Evolutionary conservation across 73 alveolate genomes (phyloP), one percentile per base, ranked within the genome.

Genomic region (Diophrys sp.): DNA sequence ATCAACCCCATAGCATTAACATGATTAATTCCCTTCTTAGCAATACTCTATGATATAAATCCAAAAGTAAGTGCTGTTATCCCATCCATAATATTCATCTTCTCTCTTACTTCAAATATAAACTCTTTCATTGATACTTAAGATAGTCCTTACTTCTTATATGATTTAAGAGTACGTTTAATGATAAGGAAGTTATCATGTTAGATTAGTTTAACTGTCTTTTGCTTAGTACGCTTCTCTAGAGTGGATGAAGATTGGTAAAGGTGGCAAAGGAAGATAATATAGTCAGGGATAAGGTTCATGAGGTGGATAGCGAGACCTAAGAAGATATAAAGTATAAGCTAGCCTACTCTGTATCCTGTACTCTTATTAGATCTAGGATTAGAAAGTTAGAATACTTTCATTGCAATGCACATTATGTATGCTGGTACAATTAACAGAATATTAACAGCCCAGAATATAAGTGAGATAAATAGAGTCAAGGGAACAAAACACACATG

Each of bases 11-110:
- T 44, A 44, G 62, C 62, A 44, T 44, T 44, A 44, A 11, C n/a
- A 11, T 18, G 5, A 44, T 44, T 44, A 44, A 44, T 44, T 18
- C 62, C 62, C 18, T 44, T 44, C 62, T 18, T 44, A 5, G 18
- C 18, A 11, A 44, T 5, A 18, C n/a, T 5, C 25, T 2, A 1
- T 23, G 72, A 26, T 1, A 31, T 14, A 33, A 1, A 25, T 5
- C 73, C 81, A 44, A 24, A 73, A 1, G 53, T 24, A 0, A 73
- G 55, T 14, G 31, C 33, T 26, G 34, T 54, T 23, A 73, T 33
- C 33, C 54, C 25, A 2, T 73, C 72, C 54, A 33, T 73, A 33
- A 73, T 31, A 27, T 73, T 23, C 81, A 73, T 73, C 28, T 73
- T 54, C 14, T 54, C 34, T 73, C 81, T 73, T 25, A 73, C 1